Evolutionary conservation across 75 land plant genomes (phyloP), one percentile per base, ranked within the genome.

Genomic region (Pinus albicaulis): DNA sequence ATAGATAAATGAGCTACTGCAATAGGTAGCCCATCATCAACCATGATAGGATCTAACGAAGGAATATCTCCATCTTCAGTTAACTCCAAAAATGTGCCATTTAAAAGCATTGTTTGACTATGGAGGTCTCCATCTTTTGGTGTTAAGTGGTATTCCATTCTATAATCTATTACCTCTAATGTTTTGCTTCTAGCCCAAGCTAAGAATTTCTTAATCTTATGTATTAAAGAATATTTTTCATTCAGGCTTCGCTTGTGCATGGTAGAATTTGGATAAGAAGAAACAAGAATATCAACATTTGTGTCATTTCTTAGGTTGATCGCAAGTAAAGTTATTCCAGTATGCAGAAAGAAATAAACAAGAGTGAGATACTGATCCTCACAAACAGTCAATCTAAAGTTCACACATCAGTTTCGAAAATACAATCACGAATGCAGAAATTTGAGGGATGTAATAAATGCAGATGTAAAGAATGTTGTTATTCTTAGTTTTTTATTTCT

Each of bases 81-180:
- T 28, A 28, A 28, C 31, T 28, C 31, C 31, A 28, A 28, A 28
- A 28, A 1, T 28, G 31, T 28, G 31, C 31, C 31, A 28, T 28
- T 28, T 28, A 28, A 28, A 28, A 28, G 31, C 31, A 1, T 28
- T 28, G 31, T 28, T 28, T 28, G 0, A 74, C 90, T 81, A 64
- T 72, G 57, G 16, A 90, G 82, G 71, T 85, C 17, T 1, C 86
- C 84, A 56, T 83, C 75, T 80, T 75, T 62, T 44, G 90, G 80
- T 28, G 88, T 85, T 41, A 90, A 65, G 76, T 88, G 90, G 79
- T 82, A 82, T n/a, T 82, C 83, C 75, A 72, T 58, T 34, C 72
- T 38, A 24, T 38, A 62, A 25, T 52, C 36, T 53, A 7, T 74
- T 5, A 60, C 56, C 17, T 38, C 56, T 41, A 76, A 59, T 36